phyloP scores from a whole-genome alignment of 208 protist genomes.

The Wallacemonas sp. region DNA sequence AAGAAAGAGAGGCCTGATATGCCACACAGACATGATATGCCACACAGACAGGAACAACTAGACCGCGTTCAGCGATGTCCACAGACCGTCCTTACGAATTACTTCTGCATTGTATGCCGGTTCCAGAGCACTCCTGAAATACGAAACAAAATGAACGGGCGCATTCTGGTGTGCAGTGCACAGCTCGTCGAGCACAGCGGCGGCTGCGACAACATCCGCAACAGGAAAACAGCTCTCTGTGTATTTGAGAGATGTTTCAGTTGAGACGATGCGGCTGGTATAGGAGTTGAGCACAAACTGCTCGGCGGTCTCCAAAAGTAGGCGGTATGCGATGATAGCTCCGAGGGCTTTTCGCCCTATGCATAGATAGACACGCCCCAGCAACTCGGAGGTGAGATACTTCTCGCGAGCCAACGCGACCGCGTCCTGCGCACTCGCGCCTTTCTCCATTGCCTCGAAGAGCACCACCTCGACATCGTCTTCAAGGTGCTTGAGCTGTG shows the following conservation, averaged over 20 bases:
- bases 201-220: background rate
- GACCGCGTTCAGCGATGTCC: slow-evolving; percentile 6
- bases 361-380: background rate
- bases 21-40: background rate
- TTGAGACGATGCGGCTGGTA: slow-evolving; percentile 17
- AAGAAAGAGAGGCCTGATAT: slow-evolving; percentile 25
- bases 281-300: slow-evolving; percentile 40
- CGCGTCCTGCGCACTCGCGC: background rate
- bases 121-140: slow-evolving; percentile 12
- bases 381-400: background rate
- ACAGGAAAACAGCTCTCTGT: background rate
- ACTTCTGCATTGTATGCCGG: slow-evolving; percentile 10
- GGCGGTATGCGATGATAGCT: slow-evolving; percentile 38
- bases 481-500: slow-evolving; percentile 40
- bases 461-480: slow-evolving; percentile 52
- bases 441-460: slow-evolving; percentile 42
- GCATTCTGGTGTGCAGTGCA: background rate
- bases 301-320: slow-evolving; percentile 50
- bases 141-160: slow-evolving; percentile 1
- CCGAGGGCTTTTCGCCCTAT: slow-evolving; percentile 28
- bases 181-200: background rate
- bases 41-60: background rate
- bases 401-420: background rate
- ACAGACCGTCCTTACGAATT: slow-evolving; percentile 13
- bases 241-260: background rate